Percentiles rank a stretch among this genome's conserved stretches.
Evolutionary conservation across 2,329 filamentous ascomycete genomes (phyloP).

Genomic region (Zasmidium citrigriseum): DNA sequence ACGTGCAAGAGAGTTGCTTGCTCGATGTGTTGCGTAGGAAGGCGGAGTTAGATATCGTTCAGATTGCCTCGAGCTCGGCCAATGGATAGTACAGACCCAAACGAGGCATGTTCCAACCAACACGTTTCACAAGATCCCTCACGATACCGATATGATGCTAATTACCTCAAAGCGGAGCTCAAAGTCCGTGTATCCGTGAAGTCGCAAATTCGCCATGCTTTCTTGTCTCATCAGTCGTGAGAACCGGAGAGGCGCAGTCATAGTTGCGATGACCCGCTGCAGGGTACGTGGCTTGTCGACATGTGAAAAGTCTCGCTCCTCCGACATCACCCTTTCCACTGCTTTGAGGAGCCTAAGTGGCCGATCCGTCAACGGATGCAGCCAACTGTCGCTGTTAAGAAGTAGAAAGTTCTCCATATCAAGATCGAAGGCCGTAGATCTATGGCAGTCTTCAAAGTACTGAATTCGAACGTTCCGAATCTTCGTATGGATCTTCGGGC

Average conservation of each 20-base stretch:
- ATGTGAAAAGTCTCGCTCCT: not conserved
- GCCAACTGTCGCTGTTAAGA: slow-evolving; percentile 10
- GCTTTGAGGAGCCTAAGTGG: slow-evolving; percentile 8
- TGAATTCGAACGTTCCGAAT: slow-evolving; percentile 16
- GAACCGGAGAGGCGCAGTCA: slow-evolving; percentile 6
- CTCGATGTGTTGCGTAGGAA: too few species aligned
- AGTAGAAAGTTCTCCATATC: slow-evolving; percentile 8
- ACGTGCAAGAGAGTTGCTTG: too few species aligned
- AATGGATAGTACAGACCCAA: not conserved
- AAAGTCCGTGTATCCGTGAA: slow-evolving; percentile 21
- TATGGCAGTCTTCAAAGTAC: slow-evolving; percentile 17
- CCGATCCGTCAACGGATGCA: slow-evolving; percentile 10
- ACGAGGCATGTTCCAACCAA: not conserved
- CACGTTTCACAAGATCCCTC: not conserved
- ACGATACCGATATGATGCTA: slow-evolving; percentile 3
- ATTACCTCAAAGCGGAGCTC: slow-evolving; percentile 21
- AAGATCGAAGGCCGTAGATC: slow-evolving; percentile 16
- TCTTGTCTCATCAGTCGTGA: slow-evolving; percentile 12
- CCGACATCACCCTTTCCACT: slow-evolving; percentile 3
- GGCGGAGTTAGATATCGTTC: not conserved
- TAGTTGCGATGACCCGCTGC: slow-evolving; percentile 5
- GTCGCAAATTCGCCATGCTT: slow-evolving; percentile 19
- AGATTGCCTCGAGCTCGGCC: not conserved
- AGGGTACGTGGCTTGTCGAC: not conserved
- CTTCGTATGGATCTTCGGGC: slow-evolving; percentile 6